These are phyloP conservation scores for Penicillium sp. DNA, from an alignment of 2,329 filamentous ascomycete genomes.

Conservation along the genomic window DNA sequence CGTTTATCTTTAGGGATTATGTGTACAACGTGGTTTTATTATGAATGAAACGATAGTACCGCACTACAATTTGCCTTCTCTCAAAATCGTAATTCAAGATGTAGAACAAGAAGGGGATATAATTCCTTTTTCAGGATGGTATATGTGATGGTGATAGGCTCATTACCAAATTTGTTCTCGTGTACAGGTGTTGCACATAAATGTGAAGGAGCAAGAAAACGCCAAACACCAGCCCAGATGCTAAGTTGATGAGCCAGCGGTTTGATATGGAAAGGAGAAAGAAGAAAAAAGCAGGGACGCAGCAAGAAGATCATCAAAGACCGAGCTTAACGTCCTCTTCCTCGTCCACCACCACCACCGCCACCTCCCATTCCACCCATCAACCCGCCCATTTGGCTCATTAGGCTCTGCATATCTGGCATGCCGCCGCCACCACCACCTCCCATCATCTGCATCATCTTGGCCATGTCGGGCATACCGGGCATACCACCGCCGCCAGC, in stretches of 20 bases:
- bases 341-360: slow-evolving; percentile 42
- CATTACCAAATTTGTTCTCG: slow-evolving; percentile 8
- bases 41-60: slow-evolving; percentile 25
- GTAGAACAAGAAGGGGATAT: background rate
- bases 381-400: slow-evolving; percentile 71
- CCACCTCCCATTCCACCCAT: slow-evolving; percentile 50
- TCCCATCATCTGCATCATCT: slow-evolving; percentile 94
- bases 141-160: slow-evolving; percentile 14
- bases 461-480: slow-evolving; percentile 83
- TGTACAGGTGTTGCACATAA: slow-evolving; percentile 13
- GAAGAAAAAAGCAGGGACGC: background rate
- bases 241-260: slow-evolving; percentile 17
- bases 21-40: slow-evolving; percentile 20
- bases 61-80: background rate
- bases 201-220: slow-evolving; percentile 14
- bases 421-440: slow-evolving; percentile 67
- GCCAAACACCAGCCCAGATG: slow-evolving; percentile 25
- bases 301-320: background rate
- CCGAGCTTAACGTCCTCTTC: slow-evolving; percentile 31
- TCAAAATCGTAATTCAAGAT: background rate
- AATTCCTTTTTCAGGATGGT: slow-evolving; percentile 2
- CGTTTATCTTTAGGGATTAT: slow-evolving; percentile 14
- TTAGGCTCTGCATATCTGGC: slow-evolving; percentile 72
- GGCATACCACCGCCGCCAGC: slow-evolving; percentile 55
- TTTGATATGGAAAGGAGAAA: slow-evolving; percentile 14